Evolutionary conservation across 768 basidiomycete genomes (phyloP).

Genomic region (Rhizopogon vinicolor): DNA sequence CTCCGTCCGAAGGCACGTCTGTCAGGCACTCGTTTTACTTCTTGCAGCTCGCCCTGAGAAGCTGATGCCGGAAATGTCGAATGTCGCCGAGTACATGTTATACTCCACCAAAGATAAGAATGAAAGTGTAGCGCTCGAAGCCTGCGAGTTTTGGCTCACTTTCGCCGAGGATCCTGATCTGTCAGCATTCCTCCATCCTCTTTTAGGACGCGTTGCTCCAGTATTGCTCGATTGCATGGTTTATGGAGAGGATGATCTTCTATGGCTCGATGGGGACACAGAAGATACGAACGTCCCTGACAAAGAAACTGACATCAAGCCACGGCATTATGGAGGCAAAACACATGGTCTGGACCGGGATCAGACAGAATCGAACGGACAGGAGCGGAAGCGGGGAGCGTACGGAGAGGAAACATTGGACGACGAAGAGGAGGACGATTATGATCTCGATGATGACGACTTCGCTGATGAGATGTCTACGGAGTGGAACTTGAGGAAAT

Average conservation of each 20-base stretch:
- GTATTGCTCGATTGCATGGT: slow-evolving; percentile 97
- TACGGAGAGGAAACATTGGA: slow-evolving; percentile 82
- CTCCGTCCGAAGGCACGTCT: slow-evolving; percentile 93
- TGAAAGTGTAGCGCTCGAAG: slow-evolving; percentile 94
- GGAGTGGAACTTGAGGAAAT: slow-evolving; percentile 98
- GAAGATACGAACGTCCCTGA: slow-evolving; percentile 91
- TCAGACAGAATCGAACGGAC: slow-evolving; percentile 26
- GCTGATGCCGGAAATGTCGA: slow-evolving; percentile 91
- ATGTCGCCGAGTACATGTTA: slow-evolving; percentile 98
- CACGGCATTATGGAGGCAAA: slow-evolving; percentile 85
- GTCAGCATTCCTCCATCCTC: slow-evolving; percentile 76
- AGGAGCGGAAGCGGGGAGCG: slow-evolving; percentile 43
- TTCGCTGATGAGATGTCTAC: slow-evolving; percentile 97
- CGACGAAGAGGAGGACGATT: slow-evolving; percentile 85
- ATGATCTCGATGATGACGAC: slow-evolving; percentile 75
- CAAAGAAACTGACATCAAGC: slow-evolving; percentile 94
- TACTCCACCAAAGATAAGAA: slow-evolving; percentile 98
- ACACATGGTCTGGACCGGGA: slow-evolving; percentile 83
- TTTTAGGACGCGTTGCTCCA: slow-evolving; percentile 89
- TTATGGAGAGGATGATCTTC: slow-evolving; percentile 93
- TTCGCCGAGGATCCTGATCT: slow-evolving; percentile 95
- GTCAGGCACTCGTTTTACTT: slow-evolving; percentile 90
- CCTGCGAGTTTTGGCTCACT: slow-evolving; percentile 99
- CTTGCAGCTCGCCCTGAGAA: slow-evolving; percentile 93
- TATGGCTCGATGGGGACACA: slow-evolving; percentile 89